Evolutionary conservation across 768 basidiomycete species (phyloP).

Genomic region (Russula virescens): DNA sequence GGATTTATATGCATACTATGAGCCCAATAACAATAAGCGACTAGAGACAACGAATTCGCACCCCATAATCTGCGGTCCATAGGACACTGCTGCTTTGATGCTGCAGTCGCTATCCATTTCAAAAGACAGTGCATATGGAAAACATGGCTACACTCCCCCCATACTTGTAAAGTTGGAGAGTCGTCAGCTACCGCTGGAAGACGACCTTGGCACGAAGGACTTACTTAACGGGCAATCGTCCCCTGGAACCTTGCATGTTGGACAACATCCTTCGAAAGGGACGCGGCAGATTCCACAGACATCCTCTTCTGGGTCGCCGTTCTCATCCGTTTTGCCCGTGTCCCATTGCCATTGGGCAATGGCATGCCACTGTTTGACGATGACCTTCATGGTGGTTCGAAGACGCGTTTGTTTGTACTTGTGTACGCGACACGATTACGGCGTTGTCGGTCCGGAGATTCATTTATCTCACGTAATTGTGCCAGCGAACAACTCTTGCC

Average conservation of each 20-base stretch:
- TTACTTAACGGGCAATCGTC: constrained; percentile 90
- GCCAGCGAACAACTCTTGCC: background rate
- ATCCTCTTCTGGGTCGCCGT: constrained; percentile 58
- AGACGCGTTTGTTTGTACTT: constrained; percentile 25
- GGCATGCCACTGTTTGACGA: constrained; percentile 79
- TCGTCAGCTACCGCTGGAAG: background rate
- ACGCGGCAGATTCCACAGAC: constrained; percentile 88
- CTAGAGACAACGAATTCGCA: constrained; percentile 35
- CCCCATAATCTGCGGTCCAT: constrained; percentile 96
- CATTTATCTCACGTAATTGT: background rate
- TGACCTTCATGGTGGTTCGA: constrained; percentile 62
- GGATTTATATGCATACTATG: background rate
- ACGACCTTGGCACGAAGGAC: constrained; percentile 6
- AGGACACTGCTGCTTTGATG: constrained; percentile 95
- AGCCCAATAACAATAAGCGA: background rate
- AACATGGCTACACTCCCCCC: constrained; percentile 95
- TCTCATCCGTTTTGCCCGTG: constrained; percentile 38
- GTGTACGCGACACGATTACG: constrained; percentile 20
- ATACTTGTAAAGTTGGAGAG: constrained; percentile 50
- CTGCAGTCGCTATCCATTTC: constrained; percentile 89
- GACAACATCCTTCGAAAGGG: constrained; percentile 91
- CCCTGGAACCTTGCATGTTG: constrained; percentile 92
- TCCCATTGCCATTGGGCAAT: constrained; percentile 92
- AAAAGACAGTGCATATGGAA: constrained; percentile 99
- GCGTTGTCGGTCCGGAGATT: constrained; percentile 7